phyloP scores from a whole-genome alignment of 1,284 basidiomycete genomes.

The Puccinia horiana region DNA sequence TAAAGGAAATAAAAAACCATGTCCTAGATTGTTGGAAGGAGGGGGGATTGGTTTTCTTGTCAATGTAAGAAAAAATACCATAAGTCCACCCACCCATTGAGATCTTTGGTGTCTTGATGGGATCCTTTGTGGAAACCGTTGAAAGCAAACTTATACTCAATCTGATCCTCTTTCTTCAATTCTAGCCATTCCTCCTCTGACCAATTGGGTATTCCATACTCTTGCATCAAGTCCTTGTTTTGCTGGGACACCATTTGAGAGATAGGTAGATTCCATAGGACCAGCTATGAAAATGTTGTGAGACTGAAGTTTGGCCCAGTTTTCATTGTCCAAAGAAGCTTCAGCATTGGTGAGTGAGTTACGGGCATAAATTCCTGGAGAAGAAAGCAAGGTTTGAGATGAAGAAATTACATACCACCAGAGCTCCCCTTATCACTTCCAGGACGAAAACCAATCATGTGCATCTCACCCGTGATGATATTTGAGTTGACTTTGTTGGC shows the following conservation, averaged over 20 bases:
- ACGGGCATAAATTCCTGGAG: background rate
- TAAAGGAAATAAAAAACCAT: too few relatives aligned
- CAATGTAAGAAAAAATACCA: too few relatives aligned
- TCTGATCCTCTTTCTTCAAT: background rate
- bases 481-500: background rate
- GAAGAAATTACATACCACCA: background rate
- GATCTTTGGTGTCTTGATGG: too few relatives aligned
- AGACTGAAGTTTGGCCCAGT: background rate
- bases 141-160: conserved; percentile 12
- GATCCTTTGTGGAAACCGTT: too few relatives aligned
- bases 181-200: conserved; percentile 3
- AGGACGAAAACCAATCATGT: conserved; percentile 7
- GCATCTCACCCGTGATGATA: background rate
- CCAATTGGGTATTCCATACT: conserved; percentile 11
- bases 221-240: background rate
- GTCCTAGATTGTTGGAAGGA: too few relatives aligned
- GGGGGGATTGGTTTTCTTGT: too few relatives aligned
- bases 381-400: background rate
- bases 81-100: too few relatives aligned
- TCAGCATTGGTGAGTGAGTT: background rate
- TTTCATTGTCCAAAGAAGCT: background rate
- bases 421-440: too few relatives aligned
- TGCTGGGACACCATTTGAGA: background rate
- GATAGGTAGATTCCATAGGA: background rate
- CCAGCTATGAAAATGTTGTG: background rate